Conservation (phyloP, 345 rosid species). For the Hibiscus tridactylites region DNA sequence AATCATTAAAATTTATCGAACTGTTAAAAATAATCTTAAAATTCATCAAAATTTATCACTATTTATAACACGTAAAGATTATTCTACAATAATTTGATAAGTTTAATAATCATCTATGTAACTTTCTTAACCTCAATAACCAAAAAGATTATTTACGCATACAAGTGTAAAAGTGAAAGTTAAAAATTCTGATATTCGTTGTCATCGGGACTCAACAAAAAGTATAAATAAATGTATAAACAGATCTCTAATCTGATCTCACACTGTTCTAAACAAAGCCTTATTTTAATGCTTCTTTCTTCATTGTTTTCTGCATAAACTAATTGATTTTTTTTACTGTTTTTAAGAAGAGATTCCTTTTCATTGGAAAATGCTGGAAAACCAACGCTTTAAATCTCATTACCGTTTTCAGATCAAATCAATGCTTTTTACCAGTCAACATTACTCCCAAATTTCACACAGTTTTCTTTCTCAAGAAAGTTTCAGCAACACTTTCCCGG, state of each 20-base stretch:
- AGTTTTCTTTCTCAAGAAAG: neutral
- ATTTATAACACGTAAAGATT: too few species aligned
- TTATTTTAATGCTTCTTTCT: slow-evolving; percentile 6
- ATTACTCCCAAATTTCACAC: neutral
- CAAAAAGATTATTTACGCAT: too few species aligned
- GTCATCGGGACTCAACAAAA: too few species aligned
- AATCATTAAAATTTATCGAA: too few species aligned
- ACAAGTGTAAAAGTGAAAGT: too few species aligned
- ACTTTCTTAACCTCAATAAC: too few species aligned
- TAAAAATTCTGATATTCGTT: too few species aligned
- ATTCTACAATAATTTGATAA: too few species aligned
- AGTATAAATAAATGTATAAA: neutral
- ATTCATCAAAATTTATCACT: too few species aligned
- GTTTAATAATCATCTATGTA: too few species aligned
- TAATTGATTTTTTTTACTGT: slow-evolving; percentile 10
- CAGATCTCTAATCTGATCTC: slow-evolving; percentile 14
- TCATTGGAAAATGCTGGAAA: neutral
- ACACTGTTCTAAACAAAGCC: neutral
- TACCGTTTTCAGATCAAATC: neutral
- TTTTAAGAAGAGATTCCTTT: slow-evolving; percentile 12
- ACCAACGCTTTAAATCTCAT: neutral
- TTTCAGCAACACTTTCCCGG: neutral
- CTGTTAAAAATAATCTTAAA: too few species aligned
- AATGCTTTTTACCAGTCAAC: neutral
- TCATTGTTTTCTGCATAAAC: slow-evolving; percentile 8